Percentiles rank a stretch among this genome's conserved stretches.
Conservation (phyloP, 2,329 filamentous ascomycete genomes). For the Lasiodiplodia theobromae region DNA sequence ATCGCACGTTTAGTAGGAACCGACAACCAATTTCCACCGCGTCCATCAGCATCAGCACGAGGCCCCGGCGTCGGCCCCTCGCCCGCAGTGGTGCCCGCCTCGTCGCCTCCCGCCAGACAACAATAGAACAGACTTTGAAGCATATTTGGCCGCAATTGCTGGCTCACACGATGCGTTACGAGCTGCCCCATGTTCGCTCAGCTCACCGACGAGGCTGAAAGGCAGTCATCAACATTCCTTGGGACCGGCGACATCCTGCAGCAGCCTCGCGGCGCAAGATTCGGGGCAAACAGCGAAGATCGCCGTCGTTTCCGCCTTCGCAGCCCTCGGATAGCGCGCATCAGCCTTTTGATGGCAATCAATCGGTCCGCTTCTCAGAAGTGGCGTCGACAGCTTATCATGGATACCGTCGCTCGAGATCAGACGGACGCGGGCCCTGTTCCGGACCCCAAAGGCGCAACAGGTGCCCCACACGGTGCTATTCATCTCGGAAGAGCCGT, state of each 20-base stretch:
- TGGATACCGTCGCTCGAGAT: constrained; percentile 7
- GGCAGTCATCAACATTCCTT: neutral
- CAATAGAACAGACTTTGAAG: neutral
- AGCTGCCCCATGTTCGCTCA: neutral
- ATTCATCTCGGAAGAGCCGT: neutral
- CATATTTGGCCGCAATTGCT: neutral
- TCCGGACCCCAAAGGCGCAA: neutral
- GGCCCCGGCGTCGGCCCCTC: neutral
- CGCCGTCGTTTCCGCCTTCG: constrained; percentile 1
- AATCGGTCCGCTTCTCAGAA: constrained; percentile 21
- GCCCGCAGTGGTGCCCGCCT: constrained; percentile 6
- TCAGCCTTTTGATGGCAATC: constrained; percentile 6
- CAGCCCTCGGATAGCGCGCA: constrained; percentile 17
- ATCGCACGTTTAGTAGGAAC: neutral
- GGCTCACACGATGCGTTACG: constrained; percentile 13
- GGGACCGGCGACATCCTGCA: neutral
- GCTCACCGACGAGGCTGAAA: constrained; percentile 7
- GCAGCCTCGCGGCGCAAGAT: neutral
- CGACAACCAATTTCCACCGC: constrained; percentile 15
- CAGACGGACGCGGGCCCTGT: neutral
- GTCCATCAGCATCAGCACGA: constrained; percentile 20
- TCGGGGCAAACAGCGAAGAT: constrained; percentile 16
- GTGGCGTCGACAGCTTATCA: constrained; percentile 16
- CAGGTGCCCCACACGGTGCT: neutral
- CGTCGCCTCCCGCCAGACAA: constrained; percentile 14